Evolutionary conservation across 139 green algal species (phyloP), one percentile per base, ranked within the genome.

Genomic region (Chlorokybus atmophyticus): DNA sequence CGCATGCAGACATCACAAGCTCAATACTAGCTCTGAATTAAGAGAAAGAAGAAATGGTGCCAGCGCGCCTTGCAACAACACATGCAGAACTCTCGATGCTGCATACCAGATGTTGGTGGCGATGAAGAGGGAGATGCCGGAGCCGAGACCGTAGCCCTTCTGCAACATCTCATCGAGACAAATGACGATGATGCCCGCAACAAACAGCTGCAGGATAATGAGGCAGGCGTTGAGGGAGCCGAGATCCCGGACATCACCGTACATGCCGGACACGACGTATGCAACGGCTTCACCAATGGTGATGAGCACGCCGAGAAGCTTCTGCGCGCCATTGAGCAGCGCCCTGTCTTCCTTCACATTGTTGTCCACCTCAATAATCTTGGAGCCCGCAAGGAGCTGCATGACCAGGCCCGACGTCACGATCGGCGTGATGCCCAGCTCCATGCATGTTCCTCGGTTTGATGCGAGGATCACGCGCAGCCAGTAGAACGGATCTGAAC

Each of bases 201-300:
- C 76, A 75, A 94, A 93, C 32, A 99, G 87, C 87, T 96, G 87
- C 24, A 85, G 23, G 57, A 98, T 90, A 70, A 99, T 97, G 5
- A 99, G 77, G 40, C 93, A 80, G 29, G 90, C 83, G 71, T 94
- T 95, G 32, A 78, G 32, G 7, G 82, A 62, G 32, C 92, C 92
- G 19, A 99, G 70, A 50, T 97, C 91, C 7, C 76, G 67, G 2
- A 96, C 86, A 50, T 94, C 85, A 23, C 92, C 92, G 59, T 99
- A 99, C 87, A 99, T 99, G 54, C 92, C 92, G 0, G 85, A 93
- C 10, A 95, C 74, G 1, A 99, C 92, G 58, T 99, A 99, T n/a
- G 93, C 92, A 23, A 97, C 85, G 32, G 92, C 92, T 73, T 99
- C 86, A 42, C 92, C 92, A 39, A 98, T 86, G 23, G 92, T 98